Evolutionary conservation across 805 yeast genomes (phyloP).

Genomic region (Ogataea parapolymorpha): DNA sequence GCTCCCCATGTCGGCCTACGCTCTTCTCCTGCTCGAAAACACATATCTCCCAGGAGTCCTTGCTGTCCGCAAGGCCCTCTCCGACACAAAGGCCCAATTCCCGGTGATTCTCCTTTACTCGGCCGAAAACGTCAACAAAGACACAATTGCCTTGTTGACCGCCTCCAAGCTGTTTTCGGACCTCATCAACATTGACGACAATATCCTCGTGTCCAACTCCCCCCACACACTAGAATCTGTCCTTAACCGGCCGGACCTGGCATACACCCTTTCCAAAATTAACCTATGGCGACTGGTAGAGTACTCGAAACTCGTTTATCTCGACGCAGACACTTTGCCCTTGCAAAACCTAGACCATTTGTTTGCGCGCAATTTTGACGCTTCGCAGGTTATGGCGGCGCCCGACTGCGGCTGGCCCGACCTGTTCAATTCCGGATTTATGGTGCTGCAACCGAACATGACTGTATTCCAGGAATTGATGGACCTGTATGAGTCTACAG

Average conservation of each 20-base stretch:
- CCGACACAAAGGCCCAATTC: conserved; percentile 12
- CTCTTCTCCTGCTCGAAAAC: conserved; percentile 34
- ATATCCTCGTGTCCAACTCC: conserved; percentile 21
- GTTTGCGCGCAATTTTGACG: conserved; percentile 24
- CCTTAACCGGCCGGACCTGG: conserved; percentile 31
- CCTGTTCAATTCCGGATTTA: conserved; percentile 77
- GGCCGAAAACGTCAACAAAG: conserved; percentile 9
- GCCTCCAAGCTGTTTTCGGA: conserved; percentile 17
- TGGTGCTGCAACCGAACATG: conserved; percentile 53
- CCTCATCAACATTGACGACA: conserved; percentile 23
- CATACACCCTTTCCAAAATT: conserved; percentile 49
- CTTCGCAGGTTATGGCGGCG: conserved; percentile 45
- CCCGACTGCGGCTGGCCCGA: conserved; percentile 95
- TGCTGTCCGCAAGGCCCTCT: conserved; percentile 29
- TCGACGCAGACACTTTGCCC: conserved; percentile 58
- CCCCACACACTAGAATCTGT: conserved; percentile 17
- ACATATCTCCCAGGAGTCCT: conserved; percentile 38
- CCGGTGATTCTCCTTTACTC: conserved; percentile 28
- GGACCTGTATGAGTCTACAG: conserved; percentile 24
- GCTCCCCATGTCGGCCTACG: conserved; percentile 24
- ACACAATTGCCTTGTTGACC: conserved; percentile 12
- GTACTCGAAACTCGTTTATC: conserved; percentile 49
- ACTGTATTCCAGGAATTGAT: conserved; percentile 41
- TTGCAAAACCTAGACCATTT: conserved; percentile 35
- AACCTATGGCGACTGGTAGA: conserved; percentile 46